Base-by-base conservation (phyloP, 1,139 yeast species). In the Hyphopichia pseudoburtonii region DNA sequence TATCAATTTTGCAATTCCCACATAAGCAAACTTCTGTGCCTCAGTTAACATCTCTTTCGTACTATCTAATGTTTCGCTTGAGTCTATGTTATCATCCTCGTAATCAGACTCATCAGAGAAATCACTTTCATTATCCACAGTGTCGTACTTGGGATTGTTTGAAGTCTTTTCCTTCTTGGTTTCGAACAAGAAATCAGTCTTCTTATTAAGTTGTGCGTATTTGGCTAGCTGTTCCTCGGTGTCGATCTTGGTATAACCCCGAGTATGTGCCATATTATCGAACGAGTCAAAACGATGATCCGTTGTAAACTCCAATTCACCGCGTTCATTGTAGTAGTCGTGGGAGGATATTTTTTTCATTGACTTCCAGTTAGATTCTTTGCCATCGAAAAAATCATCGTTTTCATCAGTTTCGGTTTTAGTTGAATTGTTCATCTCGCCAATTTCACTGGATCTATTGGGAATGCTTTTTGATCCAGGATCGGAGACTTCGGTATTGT, bases 191-290 rank as follows among this genome's bases (percentile, higher is more conserved):
- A 84, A 92, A 49, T 89, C 96, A 0, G 97, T 90, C 50, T 82
- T 80, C 45, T 78, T 80, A 58, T 92, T 92, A 40, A 90, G 76
- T 40, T 76, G 80, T 16, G 80, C 71, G 45, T 86, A 86, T 46
- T 81, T 80, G 18, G 82, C 84, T 25, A 94, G 95, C 55, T 92
- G 97, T 41, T 78, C 84, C 50, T 89, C 95, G 3, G 85, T 86
- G 29, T 90, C 89, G 10, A 94, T 85, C 50, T 95, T 82, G 1
- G 98, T 92, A 54, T 94, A 92, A 0, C 95, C 97, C 12, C 63
- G 56, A 34, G 59, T 47, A 21, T 52, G 54, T 21, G 44, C 52
- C 17, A 41, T 46, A 27, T 52, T 49, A 11, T 56, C 56, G 21
- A 59, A 52, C 12, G 52, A 42, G 19, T 57, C 62, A 30, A 53